A percentile compares a stretch with the other conserved stretches of the same genome.
phyloP scores from a whole-genome alignment of 768 basidiomycete genomes.

The Leccinellum luteum region DNA sequence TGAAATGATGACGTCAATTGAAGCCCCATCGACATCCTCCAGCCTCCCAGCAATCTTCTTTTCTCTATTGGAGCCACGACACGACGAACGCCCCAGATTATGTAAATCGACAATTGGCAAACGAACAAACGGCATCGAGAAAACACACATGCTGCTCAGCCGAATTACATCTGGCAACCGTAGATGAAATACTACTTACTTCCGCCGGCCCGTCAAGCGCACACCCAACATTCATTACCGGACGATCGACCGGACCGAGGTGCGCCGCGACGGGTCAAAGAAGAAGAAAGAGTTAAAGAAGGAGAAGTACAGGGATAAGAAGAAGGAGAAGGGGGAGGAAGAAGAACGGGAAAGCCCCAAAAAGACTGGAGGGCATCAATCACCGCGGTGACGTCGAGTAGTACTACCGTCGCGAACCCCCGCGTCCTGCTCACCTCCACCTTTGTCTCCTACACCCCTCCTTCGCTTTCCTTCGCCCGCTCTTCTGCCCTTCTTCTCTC shows the following conservation, averaged over 20 bases:
- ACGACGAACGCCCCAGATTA: neutral
- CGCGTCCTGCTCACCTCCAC: neutral
- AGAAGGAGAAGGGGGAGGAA: neutral
- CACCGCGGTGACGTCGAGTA: neutral
- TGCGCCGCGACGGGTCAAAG: neutral
- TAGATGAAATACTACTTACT: neutral
- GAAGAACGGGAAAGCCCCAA: neutral
- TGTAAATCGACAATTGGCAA: neutral
- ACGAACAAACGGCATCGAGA: neutral
- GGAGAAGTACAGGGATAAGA: neutral
- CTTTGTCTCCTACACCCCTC: neutral
- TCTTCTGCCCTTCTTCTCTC: neutral
- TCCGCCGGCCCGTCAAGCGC: neutral
- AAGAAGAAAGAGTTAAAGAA: neutral
- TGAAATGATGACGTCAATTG: slow-evolving; percentile 5
- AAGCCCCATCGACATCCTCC: neutral
- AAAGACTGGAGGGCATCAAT: neutral
- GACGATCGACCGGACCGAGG: neutral
- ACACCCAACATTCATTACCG: neutral
- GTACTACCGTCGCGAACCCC: neutral
- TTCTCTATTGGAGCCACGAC: too few species aligned
- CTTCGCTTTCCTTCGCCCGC: too few species aligned
- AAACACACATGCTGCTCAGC: neutral
- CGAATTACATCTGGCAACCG: neutral
- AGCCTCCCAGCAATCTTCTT: too few species aligned